phyloP scores from a whole-genome alignment of 345 rosid species.

The Kandelia obovata region DNA sequence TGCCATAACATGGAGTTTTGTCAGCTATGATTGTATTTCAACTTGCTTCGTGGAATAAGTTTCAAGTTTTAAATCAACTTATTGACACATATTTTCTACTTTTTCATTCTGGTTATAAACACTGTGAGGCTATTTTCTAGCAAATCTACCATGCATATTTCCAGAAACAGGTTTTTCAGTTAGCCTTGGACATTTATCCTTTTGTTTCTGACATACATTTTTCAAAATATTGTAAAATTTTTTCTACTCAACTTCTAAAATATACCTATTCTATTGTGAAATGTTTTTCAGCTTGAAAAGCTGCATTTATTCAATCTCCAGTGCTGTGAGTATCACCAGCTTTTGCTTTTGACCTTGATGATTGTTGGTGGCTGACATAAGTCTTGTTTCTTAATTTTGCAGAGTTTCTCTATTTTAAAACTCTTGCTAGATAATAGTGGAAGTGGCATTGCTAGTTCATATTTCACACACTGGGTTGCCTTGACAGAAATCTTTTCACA shows the following conservation, averaged over 20 bases:
- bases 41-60: background rate
- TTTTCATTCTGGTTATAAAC: background rate
- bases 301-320: background rate
- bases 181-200: background rate
- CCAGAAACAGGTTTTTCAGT: background rate
- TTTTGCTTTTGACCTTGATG: background rate
- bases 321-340: background rate
- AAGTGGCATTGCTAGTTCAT: slow-evolving; percentile 42
- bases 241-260: background rate
- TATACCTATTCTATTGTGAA: background rate
- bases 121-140: background rate
- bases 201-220: background rate
- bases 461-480: slow-evolving; percentile 82
- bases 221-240: background rate
- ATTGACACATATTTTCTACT: background rate
- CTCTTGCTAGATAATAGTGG: slow-evolving; percentile 51
- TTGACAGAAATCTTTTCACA: slow-evolving; percentile 73
- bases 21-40: background rate
- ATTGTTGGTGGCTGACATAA: background rate
- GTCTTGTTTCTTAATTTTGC: slow-evolving; percentile 24
- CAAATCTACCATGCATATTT: background rate
- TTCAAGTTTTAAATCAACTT: too few species aligned
- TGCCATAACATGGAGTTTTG: background rate
- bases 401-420: slow-evolving; percentile 72
- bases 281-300: background rate